Evolutionary conservation across 1,284 basidiomycete species (phyloP), one percentile per base, ranked within the genome.

Genomic region (Moesziomyces globuligerus): DNA sequence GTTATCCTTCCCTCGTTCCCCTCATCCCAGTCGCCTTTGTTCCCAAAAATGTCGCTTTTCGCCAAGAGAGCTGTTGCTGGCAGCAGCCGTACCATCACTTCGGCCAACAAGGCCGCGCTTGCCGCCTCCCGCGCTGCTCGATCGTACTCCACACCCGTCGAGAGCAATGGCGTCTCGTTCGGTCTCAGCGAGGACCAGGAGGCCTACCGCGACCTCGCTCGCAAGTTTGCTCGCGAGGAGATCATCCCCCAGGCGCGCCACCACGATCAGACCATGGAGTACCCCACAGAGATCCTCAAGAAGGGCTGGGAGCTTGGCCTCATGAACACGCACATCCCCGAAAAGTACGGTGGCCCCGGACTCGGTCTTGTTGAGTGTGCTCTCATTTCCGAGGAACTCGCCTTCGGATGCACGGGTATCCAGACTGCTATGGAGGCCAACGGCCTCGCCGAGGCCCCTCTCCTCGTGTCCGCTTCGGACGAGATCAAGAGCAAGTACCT

Each of bases 261-360:
- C 57, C 72, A 82, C 48, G 80, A 81, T 41, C 60, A 80, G 70
- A 78, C 77, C 34, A 80, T 83, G 75, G 70, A 74, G 61, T 87
- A 86, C 75, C 86, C 86, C 4, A 86, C 85, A 84, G 83, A 84
- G 23, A 79, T 87, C 32, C 82, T 87, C 78, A 86, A 86, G 76
- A 85, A 85, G 71, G 84, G 83, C 7, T 67, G 59, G 59, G 69
- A 72, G 43, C 52, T 77, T 8, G 77, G 77, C 47, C 72, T 79
- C 24, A 32, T 76, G 28, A 81, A 81, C 75, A 79, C 78, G 9
- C 80, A 81, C 72, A 72, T 81, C 23, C 80, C 80, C 37, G 75
- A 79, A 68, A 83, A 86, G 83, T 87, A 86, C 75, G 86, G 86
- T 25, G 86, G 86, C 7, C 83, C 85, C 0, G 86, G 85, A 3